Evolutionary conservation across 768 basidiomycete genomes (phyloP).

Genomic region (Kwoniella europaea): DNA sequence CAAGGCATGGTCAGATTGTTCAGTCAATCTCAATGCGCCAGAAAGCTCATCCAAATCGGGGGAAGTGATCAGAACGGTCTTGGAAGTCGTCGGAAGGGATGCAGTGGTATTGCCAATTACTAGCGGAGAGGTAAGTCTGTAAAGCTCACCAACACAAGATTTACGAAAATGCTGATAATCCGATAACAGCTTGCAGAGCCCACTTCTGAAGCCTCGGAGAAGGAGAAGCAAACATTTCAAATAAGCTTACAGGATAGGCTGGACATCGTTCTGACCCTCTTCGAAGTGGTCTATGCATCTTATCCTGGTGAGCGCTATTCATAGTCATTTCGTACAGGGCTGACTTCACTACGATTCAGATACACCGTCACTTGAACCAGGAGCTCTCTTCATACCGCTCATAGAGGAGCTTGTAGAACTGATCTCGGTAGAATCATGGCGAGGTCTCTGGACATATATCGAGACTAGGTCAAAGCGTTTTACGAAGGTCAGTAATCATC

Average conservation of each 20-base stretch:
- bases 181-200: conserved; percentile 22
- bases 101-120: conserved; percentile 32
- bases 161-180: not conserved
- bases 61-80: conserved; percentile 34
- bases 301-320: conserved; percentile 29
- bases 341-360: conserved; percentile 22
- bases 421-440: conserved; percentile 49
- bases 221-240: conserved; percentile 27
- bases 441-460: conserved; percentile 47
- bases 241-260: conserved; percentile 39
- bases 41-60: conserved; percentile 16
- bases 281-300: conserved; percentile 36
- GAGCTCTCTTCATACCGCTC: conserved; percentile 51
- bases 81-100: conserved; percentile 51
- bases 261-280: conserved; percentile 47
- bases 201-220: not conserved
- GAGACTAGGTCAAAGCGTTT: conserved; percentile 51
- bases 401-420: conserved; percentile 53
- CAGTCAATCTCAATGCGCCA: not conserved
- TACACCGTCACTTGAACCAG: conserved; percentile 40
- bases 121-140: conserved; percentile 33
- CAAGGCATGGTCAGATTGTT: conserved; percentile 20
- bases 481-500: conserved; percentile 39
- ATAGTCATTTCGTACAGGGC: not conserved
- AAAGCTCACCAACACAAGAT: not conserved